Evolutionary conservation across 2,329 filamentous ascomycete species (phyloP).

Genomic region (Epichloe gansuensis): DNA sequence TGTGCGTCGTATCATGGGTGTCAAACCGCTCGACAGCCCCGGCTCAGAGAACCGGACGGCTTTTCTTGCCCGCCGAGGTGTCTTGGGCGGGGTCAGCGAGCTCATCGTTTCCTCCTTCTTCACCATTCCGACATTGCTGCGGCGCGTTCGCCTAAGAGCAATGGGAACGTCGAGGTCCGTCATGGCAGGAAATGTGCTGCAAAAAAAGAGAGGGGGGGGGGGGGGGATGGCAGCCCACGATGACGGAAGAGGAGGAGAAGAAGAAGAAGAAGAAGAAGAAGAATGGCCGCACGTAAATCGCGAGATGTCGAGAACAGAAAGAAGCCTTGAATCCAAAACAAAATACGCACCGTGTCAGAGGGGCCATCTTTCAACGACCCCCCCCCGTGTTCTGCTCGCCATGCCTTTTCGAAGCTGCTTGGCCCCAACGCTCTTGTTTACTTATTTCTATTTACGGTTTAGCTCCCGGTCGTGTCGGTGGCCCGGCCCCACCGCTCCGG

Average conservation of each 20-base stretch:
- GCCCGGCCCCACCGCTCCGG: conserved; percentile 14
- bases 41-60: conserved; percentile 49
- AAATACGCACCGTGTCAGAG: not conserved
- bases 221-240: not conserved
- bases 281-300: too few relatives aligned
- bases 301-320: not conserved
- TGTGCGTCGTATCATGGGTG: conserved; percentile 43
- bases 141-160: conserved; percentile 41
- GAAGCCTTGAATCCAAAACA: not conserved
- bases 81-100: conserved; percentile 12
- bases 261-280: too few relatives aligned
- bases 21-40: conserved; percentile 40
- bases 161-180: conserved; percentile 34
- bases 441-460: conserved; percentile 27
- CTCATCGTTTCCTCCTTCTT: conserved; percentile 10
- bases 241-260: not conserved
- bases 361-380: not conserved
- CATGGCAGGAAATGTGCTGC: conserved; percentile 15
- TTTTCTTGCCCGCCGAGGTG: conserved; percentile 26
- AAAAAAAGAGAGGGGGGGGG: too few relatives aligned
- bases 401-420: not conserved
- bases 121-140: conserved; percentile 25
- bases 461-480: conserved; percentile 16
- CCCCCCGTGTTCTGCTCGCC: not conserved
- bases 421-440: conserved; percentile 27